A percentile compares a stretch with the other conserved stretches of the same genome.
phyloP scores from a whole-genome alignment of 495 filamentous ascomycete species.

The Penicillium steckii region DNA sequence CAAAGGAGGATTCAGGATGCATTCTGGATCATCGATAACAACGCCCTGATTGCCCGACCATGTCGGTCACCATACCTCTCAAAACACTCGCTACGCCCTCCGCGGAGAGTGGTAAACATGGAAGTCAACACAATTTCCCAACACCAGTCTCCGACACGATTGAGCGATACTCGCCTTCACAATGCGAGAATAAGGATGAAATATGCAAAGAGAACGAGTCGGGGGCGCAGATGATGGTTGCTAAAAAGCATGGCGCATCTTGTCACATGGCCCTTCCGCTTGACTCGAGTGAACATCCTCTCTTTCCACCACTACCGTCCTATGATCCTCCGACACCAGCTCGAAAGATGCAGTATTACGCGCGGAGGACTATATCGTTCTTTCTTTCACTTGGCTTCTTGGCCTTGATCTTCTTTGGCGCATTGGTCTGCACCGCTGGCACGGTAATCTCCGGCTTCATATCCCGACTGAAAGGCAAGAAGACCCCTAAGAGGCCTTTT shows the following conservation, averaged over 20 bases:
- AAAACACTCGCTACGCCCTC: not conserved
- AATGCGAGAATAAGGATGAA: not conserved
- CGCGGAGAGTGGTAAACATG: not conserved
- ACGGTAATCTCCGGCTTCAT: slow-evolving; percentile 44
- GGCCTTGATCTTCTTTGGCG: slow-evolving; percentile 69
- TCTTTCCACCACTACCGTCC: slow-evolving; percentile 84
- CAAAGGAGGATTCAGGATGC: slow-evolving; percentile 4
- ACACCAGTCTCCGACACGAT: not conserved
- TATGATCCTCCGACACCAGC: slow-evolving; percentile 72
- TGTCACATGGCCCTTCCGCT: not conserved
- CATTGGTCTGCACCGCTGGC: slow-evolving; percentile 61
- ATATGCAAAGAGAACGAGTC: not conserved
- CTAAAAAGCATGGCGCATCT: slow-evolving; percentile 5
- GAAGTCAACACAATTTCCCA: not conserved
- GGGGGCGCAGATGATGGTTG: not conserved
- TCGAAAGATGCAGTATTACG: slow-evolving; percentile 60
- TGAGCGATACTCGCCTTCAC: not conserved
- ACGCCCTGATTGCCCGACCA: slow-evolving; percentile 8
- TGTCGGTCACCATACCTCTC: slow-evolving; percentile 17
- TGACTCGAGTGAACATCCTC: slow-evolving; percentile 55
- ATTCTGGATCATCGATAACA: not conserved
- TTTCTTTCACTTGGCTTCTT: slow-evolving; percentile 77
- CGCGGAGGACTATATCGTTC: slow-evolving; percentile 64
- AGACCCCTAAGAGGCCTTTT: slow-evolving; percentile 67
- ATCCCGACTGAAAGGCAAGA: slow-evolving; percentile 47